Evolutionary conservation across 208 protist species (phyloP).

Genomic region (Herpetomonas tarakana): DNA sequence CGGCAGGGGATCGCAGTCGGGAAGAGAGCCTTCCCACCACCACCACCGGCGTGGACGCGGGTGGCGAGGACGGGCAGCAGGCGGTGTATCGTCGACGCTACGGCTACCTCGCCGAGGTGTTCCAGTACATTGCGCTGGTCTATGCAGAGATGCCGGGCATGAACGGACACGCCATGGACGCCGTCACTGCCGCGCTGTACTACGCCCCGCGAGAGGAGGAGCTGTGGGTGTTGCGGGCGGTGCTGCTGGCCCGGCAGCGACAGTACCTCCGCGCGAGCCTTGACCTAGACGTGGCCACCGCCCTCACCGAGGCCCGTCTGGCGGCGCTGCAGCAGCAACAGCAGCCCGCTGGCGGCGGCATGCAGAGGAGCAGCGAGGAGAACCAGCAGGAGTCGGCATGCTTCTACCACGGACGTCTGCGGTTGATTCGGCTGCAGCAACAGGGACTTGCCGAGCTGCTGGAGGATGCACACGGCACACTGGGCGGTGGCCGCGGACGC

Average conservation of each 20-base stretch:
- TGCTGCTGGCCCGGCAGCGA: background rate
- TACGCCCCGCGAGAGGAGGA: slow-evolving; percentile 1
- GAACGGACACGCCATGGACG: background rate
- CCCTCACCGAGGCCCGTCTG: slow-evolving; percentile 7
- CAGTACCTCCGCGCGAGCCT: slow-evolving; percentile 3
- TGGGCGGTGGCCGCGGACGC: no score
- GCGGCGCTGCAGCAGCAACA: background rate
- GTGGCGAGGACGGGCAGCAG: background rate
- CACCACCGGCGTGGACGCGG: background rate
- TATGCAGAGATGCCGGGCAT: slow-evolving; percentile 6
- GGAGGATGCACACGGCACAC: background rate
- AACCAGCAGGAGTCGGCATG: background rate
- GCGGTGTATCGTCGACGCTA: slow-evolving; percentile 12
- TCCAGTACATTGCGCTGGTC: slow-evolving; percentile 15
- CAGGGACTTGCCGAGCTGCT: background rate
- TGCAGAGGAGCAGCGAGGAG: background rate
- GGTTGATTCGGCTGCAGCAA: background rate
- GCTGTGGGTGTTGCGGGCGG: background rate
- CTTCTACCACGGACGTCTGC: background rate
- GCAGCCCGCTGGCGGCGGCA: no score
- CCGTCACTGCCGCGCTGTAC: background rate
- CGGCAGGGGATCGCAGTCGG: background rate
- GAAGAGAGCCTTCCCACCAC: background rate
- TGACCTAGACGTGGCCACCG: slow-evolving; percentile 16
- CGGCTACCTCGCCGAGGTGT: slow-evolving; percentile 17